Conservation (phyloP, 2,329 filamentous ascomycete species). For the Aspergillus puulaauensis region DNA sequence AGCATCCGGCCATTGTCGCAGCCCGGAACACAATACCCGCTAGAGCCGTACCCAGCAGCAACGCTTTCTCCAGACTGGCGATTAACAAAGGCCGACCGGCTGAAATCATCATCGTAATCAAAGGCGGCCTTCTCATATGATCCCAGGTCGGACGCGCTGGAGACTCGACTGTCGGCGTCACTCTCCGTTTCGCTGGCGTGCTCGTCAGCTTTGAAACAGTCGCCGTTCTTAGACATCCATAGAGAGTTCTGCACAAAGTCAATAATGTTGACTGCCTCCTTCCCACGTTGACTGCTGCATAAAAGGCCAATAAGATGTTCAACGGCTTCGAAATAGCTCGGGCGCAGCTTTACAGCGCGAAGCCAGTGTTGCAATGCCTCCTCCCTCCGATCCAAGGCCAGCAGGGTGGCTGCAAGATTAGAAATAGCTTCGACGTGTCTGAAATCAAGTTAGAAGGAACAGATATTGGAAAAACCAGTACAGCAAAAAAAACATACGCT, state of each 20-base stretch:
- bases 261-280: conserved; percentile 85
- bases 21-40: conserved; percentile 80
- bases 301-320: conserved; percentile 89
- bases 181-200: conserved; percentile 60
- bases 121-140: conserved; percentile 58
- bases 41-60: conserved; percentile 66
- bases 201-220: conserved; percentile 52
- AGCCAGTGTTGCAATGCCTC: conserved; percentile 88
- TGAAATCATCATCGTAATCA: conserved; percentile 53
- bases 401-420: conserved; percentile 84
- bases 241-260: conserved; percentile 77
- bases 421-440: conserved; percentile 91
- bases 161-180: conserved; percentile 55
- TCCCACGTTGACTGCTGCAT: conserved; percentile 75
- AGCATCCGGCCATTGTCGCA: conserved; percentile 90
- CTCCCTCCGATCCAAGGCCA: conserved; percentile 75
- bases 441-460: conserved; percentile 20
- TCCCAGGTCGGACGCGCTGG: conserved; percentile 51
- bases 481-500: conserved; percentile 42
- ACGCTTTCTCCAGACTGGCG: conserved; percentile 28
- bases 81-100: conserved; percentile 26
- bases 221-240: conserved; percentile 51
- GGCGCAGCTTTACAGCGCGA: conserved; percentile 76
- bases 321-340: conserved; percentile 89
- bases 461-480: conserved; percentile 7